Evolutionary conservation across 2,329 filamentous ascomycete genomes (phyloP), one percentile per base, ranked within the genome.

Genomic region (Clarireedia hainanense): DNA sequence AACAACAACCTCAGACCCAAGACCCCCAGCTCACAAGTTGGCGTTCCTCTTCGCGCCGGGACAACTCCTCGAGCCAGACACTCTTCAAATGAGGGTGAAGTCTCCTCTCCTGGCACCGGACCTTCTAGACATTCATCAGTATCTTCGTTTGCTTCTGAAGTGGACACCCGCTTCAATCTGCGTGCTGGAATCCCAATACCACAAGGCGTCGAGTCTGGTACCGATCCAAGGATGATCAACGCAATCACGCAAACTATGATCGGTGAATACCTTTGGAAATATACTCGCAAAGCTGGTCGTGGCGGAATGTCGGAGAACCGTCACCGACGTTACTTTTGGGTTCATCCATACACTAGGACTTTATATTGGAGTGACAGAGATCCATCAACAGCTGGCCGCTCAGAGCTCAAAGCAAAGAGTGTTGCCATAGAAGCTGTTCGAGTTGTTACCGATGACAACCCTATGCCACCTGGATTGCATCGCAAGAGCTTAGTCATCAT

Each of bases 171-270:
- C 42, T 97, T 99, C 77, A 91, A 95, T 68, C 85, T 90, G 42
- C 79, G 82, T 10, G 73, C 80, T 56, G 80, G 80, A 50, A 76
- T 83, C 53, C 66, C 75, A 6, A 72, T 75, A 55, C 74, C 77
- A 27, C 72, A 76, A 47, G 85, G 85, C 14, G 80, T 94, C 58
- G 81, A 83, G 9, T 76, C 84, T 20, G 81, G 81, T 60, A 95
- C 91, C 5, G 94, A 99, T 73, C 92, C 92, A 60, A 88, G 92
- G 65, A 96, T 99, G 91, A 97, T 99, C 64, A 91, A 96, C 74
- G 94, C 94, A 49, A 96, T 99, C 62, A 99, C 94, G 2, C 92
- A 99, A 72, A 97, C 94, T 17, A 99, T 99, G 94, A 97, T 99
- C 68, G 94, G 94, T 55, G 94, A 99, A 71, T 97, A 92, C 71